These are phyloP conservation scores for Catunica adiposa DNA, from an alignment of 2,329 filamentous ascomycete species.

Conservation along the genomic window DNA sequence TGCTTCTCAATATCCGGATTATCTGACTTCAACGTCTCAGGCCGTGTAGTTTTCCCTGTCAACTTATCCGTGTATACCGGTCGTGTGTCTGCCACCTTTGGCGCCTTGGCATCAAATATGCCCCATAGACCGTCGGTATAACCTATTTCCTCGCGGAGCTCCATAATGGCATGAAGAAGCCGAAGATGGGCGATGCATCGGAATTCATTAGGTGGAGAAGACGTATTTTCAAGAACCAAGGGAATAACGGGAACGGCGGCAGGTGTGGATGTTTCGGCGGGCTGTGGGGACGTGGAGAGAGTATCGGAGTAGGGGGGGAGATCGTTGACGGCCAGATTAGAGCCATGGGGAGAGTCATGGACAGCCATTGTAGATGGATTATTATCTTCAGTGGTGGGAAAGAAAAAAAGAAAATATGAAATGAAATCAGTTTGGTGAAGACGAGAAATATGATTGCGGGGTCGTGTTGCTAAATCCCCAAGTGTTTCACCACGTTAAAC, in stretches of 20 bases:
- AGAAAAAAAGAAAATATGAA: no score
- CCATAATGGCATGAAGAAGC: conserved; percentile 50
- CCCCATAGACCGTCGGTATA: conserved; percentile 51
- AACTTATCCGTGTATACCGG: neutral
- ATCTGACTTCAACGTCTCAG: neutral
- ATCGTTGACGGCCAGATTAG: neutral
- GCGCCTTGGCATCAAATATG: conserved; percentile 34
- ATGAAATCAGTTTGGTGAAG: no score
- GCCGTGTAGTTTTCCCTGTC: neutral
- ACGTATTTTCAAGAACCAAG: conserved; percentile 5
- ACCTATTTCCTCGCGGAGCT: conserved; percentile 49
- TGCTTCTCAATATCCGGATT: conserved; percentile 20
- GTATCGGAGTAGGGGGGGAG: neutral
- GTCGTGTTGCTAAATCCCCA: no score
- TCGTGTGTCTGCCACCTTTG: conserved; percentile 14
- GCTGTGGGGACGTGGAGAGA: neutral
- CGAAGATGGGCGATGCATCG: conserved; percentile 59
- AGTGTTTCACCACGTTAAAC: neutral
- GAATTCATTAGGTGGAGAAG: conserved; percentile 20
- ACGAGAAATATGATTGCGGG: no score
- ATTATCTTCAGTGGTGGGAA: no score
- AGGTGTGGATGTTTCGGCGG: neutral
- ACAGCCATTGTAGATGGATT: neutral
- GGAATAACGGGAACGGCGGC: neutral
- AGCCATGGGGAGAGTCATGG: neutral